These are phyloP conservation scores for Cicer bijugum DNA, from an alignment of 306 rosid genomes.

Conservation along the genomic window DNA sequence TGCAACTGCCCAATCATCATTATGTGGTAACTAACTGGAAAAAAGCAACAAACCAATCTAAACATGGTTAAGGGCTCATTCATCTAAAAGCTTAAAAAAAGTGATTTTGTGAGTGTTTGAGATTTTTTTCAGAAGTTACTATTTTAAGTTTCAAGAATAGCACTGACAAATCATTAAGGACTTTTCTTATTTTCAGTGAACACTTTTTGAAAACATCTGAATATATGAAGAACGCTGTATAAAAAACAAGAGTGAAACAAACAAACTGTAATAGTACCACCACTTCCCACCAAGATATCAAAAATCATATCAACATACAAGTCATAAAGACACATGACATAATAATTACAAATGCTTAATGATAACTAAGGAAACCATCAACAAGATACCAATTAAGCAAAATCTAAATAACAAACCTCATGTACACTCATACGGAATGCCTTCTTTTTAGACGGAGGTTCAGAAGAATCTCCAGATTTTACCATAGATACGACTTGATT, in stretches of 20 bases:
- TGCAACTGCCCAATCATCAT: constrained; percentile 20
- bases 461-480: constrained; percentile 48
- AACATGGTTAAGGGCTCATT: neutral
- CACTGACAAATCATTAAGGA: neutral
- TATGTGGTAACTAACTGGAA: constrained; percentile 15
- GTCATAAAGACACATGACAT: neutral
- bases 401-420: constrained; percentile 69
- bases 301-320: neutral
- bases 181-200: neutral
- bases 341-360: neutral
- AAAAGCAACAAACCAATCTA: constrained; percentile 10
- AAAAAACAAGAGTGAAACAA: neutral
- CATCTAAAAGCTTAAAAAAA: neutral
- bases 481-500: constrained; percentile 44
- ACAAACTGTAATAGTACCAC: neutral
- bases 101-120: neutral
- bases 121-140: constrained; percentile 9
- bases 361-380: constrained; percentile 18
- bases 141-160: constrained; percentile 1
- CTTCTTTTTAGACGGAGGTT: constrained; percentile 57
- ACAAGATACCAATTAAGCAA: constrained; percentile 14
- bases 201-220: neutral
- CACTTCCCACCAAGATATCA: neutral
- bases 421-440: constrained; percentile 89
- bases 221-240: neutral